Evolutionary conservation across 169 alveolate genomes (phyloP), one percentile per base, ranked within the genome.

Genomic region (Cryptosporidium meleagridis): DNA sequence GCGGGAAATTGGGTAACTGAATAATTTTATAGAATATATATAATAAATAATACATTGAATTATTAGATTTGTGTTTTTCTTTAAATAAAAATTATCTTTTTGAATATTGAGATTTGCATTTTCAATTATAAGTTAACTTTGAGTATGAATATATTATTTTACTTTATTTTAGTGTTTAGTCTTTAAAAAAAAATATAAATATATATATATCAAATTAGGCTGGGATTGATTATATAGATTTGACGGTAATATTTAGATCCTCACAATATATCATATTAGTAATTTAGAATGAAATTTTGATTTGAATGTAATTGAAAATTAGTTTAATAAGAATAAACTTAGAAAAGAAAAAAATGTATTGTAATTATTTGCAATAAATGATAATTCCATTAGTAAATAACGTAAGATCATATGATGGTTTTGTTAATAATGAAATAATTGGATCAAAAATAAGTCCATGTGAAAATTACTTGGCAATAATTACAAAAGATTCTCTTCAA

Each of bases 401-500:
- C 52, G 21, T 39, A 26, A 80, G 75, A 44, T 16, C 33, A 9
- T 80, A 80, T 62, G 75, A 80, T 41, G 68, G 68, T 18, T 26
- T 80, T 44, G 69, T 62, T 2, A 62, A 39, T 14, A 37, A 23
- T 21, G 75, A 80, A 10, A 62, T 80, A 33, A 18, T 80, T 62
- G 75, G 80, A 80, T 61, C 37, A 1, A 62, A 39, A 21, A 80
- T 80, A 62, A 80, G 89, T 44, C 89, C 89, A 23, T 80, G 89
- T 29, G 89, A 59, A 45, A 80, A 80, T 21, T 80, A 48, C 68
- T 31, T 80, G 23, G 89, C 75, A 44, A 23, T 80, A 9, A 21
- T 80, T n/a, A 61, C 89, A 23, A 61, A 14, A 29, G 39, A 62
- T 12, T 37, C 73, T 29, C 44, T 80, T 37, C 80, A 62, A 44